phyloP scores from a whole-genome alignment of 768 basidiomycete species.

The Boletellus emodensis region DNA sequence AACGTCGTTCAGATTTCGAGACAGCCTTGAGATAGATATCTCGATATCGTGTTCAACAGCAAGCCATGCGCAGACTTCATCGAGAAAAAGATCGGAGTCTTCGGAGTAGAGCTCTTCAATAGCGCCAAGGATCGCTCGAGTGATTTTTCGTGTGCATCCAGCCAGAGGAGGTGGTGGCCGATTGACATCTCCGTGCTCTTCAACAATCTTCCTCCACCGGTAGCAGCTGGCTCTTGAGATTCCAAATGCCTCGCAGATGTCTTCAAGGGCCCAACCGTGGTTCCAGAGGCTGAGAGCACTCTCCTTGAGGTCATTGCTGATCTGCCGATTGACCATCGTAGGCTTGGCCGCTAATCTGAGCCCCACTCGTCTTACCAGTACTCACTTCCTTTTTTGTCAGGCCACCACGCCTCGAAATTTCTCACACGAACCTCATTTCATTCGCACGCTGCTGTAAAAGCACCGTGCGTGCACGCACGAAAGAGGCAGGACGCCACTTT shows the following conservation, averaged over 20 bases:
- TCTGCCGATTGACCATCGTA: not conserved
- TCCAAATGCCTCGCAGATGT: not conserved
- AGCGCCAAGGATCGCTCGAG: not conserved
- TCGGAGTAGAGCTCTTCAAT: constrained; percentile 15
- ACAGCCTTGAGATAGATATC: not conserved
- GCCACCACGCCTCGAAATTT: too few species aligned
- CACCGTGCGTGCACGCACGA: too few species aligned
- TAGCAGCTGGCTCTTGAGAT: not conserved
- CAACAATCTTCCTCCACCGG: not conserved
- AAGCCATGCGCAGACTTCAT: constrained; percentile 3
- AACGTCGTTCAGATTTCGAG: constrained; percentile 2
- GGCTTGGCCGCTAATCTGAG: too few species aligned
- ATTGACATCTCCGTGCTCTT: not conserved
- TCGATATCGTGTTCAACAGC: not conserved
- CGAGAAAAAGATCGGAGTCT: too few species aligned
- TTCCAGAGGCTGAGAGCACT: not conserved
- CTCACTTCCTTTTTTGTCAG: too few species aligned
- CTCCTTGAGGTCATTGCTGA: too few species aligned
- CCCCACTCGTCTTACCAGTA: too few species aligned
- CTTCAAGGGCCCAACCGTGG: not conserved
- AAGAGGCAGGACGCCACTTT: too few species aligned
- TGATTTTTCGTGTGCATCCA: not conserved
- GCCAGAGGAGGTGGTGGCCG: not conserved
- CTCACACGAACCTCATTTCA: too few species aligned
- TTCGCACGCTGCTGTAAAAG: too few species aligned